A percentile compares a stretch with the other conserved stretches of the same genome.
phyloP scores from a whole-genome alignment of 2,329 filamentous ascomycete species.

The Colletotrichum tropicale region DNA sequence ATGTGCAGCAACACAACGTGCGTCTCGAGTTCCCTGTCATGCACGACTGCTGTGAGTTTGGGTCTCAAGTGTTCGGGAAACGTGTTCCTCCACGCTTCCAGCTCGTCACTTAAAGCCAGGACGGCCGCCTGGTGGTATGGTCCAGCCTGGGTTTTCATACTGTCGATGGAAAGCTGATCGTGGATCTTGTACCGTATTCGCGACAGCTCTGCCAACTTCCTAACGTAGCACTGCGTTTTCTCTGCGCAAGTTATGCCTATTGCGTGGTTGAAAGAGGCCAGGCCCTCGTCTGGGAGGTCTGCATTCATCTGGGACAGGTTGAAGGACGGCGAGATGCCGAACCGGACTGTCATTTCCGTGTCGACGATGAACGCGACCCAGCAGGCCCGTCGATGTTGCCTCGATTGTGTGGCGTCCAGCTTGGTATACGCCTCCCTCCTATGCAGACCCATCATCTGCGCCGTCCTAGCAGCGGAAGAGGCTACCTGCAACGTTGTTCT shows the following conservation, averaged over 20 bases:
- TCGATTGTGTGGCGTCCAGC: not conserved
- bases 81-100: not conserved
- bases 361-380: slow-evolving; percentile 9
- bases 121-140: not conserved
- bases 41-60: not conserved
- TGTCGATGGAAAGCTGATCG: not conserved
- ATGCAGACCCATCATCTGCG: not conserved
- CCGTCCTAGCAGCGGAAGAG: not conserved
- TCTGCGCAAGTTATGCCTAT: not conserved
- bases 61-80: not conserved
- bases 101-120: not conserved
- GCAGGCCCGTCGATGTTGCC: not conserved
- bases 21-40: not conserved
- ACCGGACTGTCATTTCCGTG: not conserved
- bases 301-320: not conserved
- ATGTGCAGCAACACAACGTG: not conserved
- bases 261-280: not conserved
- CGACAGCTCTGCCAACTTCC: not conserved
- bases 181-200: not conserved
- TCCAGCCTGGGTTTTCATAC: not conserved
- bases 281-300: not conserved
- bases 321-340: not conserved
- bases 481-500: not conserved
- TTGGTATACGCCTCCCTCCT: not conserved
- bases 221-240: not conserved